Evolutionary conservation across 2,329 filamentous ascomycete genomes (phyloP), one percentile per base, ranked within the genome.

Genomic region (Aureobasidium sp.): DNA sequence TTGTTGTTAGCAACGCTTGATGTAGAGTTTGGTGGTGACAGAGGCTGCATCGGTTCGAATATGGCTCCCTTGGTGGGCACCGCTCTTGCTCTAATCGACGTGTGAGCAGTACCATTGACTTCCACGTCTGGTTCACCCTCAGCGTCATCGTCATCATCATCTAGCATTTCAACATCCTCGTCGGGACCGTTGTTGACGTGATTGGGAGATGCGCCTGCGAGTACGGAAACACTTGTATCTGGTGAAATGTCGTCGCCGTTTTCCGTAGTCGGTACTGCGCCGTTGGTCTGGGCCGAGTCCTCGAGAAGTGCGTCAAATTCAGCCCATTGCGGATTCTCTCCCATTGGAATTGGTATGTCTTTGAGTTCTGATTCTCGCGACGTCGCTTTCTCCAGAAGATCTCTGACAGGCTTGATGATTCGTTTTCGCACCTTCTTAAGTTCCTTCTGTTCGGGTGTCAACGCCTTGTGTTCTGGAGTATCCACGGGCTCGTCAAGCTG

Each of bases 341-440:
- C 88, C 49, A 86, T 83, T 0, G 21, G 21, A 1, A 21, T 21
- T 21, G 88, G 80, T 68, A 86, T 87, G 58, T 86, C 83, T 55
- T 82, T 86, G 45, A 96, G 81, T 63, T 94, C 89, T n/a, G 89
- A 86, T 73, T 97, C 93, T 60, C 90, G 89, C 58, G 82, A 83
- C 50, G 91, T 76, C 0, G 91, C 91, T 60, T 84, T 81, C 72
- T 96, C 89, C 3, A 96, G 78, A 48, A 86, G 81, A 15, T 89
- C 86, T 71, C 95, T 90, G 36, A 96, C 82, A 1, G 86, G 85
- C 72, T 91, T 95, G 66, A 96, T 82, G 64, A 97, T 96, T 30
- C 91, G 85, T 74, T 95, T 96, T 29, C 89, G 91, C n/a, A 96
- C 78, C 67, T 88, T 89, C 69, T 90, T 89, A 64, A 89, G 86